Evolutionary conservation across 2,329 filamentous ascomycete species (phyloP), one percentile per base, ranked within the genome.

Genomic region (Monosporascus cannonballus): DNA sequence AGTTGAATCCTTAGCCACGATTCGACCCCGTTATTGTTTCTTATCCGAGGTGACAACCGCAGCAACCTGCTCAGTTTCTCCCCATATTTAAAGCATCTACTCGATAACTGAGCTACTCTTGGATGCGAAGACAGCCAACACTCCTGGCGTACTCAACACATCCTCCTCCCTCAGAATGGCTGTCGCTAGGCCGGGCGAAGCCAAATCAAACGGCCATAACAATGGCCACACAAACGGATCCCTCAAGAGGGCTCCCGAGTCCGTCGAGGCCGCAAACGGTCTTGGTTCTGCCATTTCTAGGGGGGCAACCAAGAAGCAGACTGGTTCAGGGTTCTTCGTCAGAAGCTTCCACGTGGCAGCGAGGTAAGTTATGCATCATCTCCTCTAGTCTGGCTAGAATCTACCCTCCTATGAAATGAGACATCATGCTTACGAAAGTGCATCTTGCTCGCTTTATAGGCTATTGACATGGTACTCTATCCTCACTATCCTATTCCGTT

Each of bases 391-490:
- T 36, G 14, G 24, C 24, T 15, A 15, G 30, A 34, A 14, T 34
- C 30, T 8, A 15, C 20, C 17, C 14, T 25, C 24, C 20, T 18
- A n/a, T 18, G n/a, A 20, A 14, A 36, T 30, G 8, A 6, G 22
- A 48, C 46, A 34, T 14, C 15, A 18, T 27, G 27, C 46, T 18
- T 8, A 54, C 27, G 52, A 47, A 52, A 41, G 51, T 48, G 60
- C 37, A 53, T 52, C 50, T 51, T 46, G 47, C 38, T 49, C 37
- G 22, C 18, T 15, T 37, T 18, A 3, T 57, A 93, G 93, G 64
- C 70, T 96, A 45, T 70, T 86, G 53, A 87, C 90, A 20, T 99
- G 93, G 93, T 96, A 94, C 68, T 80, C 85, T 37, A 84, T 97
- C 58, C 70, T 91, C 56, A 94, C 88, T 24, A 74, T 94, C 51